phyloP scores from a whole-genome alignment of 192 early-diverging fungal genomes.

The Endogone sp. region DNA sequence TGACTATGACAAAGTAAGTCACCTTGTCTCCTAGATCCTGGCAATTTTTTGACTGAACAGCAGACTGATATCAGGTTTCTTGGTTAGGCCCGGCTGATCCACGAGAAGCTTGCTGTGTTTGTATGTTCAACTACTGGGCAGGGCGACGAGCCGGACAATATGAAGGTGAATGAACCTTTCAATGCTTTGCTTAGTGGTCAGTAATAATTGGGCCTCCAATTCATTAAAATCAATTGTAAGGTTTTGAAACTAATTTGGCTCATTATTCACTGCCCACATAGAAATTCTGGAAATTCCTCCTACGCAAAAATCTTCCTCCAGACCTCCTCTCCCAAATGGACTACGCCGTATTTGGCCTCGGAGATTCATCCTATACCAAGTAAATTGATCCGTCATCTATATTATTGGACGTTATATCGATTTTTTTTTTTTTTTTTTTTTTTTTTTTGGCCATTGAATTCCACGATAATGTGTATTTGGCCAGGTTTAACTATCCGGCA shows the following conservation, averaged over 20 bases:
- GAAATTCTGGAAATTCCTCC: constrained; percentile 87
- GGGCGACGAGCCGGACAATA: constrained; percentile 88
- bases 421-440: not conserved
- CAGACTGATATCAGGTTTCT: not conserved
- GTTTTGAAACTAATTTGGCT: too few relatives aligned
- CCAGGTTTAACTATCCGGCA: constrained; percentile 88
- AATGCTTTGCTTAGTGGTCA: not conserved
- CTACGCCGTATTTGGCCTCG: constrained; percentile 91
- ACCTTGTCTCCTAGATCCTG: constrained; percentile 3
- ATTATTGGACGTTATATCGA: constrained; percentile 20
- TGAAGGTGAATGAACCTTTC: constrained; percentile 55
- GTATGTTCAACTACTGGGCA: constrained; percentile 93
- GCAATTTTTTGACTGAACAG: not conserved
- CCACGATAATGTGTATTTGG: not conserved
- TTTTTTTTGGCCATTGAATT: not conserved
- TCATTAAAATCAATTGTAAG: too few relatives aligned
- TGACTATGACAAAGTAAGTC: constrained; percentile 56
- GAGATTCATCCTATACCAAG: constrained; percentile 91
- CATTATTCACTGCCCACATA: constrained; percentile 12
- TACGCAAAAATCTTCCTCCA: constrained; percentile 72
- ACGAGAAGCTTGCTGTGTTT: constrained; percentile 70
- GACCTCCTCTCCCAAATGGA: constrained; percentile 61
- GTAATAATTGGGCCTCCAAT: too few relatives aligned
- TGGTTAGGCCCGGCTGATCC: constrained; percentile 46
- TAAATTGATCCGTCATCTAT: too few relatives aligned